These are phyloP conservation scores for Clonostachys sp. DNA, from an alignment of 2,329 filamentous ascomycete species.

Conservation along the genomic window DNA sequence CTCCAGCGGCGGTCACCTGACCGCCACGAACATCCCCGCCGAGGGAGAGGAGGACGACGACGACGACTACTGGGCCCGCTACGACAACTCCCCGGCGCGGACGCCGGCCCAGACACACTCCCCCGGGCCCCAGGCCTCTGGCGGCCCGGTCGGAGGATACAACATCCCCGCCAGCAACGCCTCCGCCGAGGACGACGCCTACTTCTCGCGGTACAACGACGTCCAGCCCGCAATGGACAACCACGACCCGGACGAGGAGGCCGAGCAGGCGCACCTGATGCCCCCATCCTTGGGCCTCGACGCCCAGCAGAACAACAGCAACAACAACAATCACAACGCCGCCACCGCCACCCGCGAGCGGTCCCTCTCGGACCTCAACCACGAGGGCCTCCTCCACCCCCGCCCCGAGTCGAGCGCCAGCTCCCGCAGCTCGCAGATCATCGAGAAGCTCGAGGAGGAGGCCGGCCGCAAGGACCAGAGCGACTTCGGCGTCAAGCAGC, in stretches of 20 bases:
- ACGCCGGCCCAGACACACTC: constrained; percentile 60
- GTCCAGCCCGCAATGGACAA: constrained; percentile 79
- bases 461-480: constrained; percentile 55
- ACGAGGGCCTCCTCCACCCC: constrained; percentile 46
- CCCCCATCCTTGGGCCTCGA: constrained; percentile 21
- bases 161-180: constrained; percentile 10
- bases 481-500: constrained; percentile 73
- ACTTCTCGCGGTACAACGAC: constrained; percentile 71
- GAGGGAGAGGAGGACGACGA: constrained; percentile 56
- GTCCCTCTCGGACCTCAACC: background rate
- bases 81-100: constrained; percentile 65
- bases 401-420: constrained; percentile 54
- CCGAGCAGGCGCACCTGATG: constrained; percentile 18
- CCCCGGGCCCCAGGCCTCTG: constrained; percentile 46
- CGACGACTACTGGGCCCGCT: constrained; percentile 76
- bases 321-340: background rate
- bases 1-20: constrained; percentile 7
- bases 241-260: constrained; percentile 73
- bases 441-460: constrained; percentile 57
- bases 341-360: background rate
- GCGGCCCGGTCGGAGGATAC: constrained; percentile 14
- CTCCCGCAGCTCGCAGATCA: constrained; percentile 49
- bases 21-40: constrained; percentile 4
- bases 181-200: constrained; percentile 58
- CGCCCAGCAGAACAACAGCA: background rate